Percentiles rank a stretch among this genome's conserved stretches.
phyloP scores from a whole-genome alignment of 176 grass and related monocot species.

The Hyparrhenia diplandra region DNA sequence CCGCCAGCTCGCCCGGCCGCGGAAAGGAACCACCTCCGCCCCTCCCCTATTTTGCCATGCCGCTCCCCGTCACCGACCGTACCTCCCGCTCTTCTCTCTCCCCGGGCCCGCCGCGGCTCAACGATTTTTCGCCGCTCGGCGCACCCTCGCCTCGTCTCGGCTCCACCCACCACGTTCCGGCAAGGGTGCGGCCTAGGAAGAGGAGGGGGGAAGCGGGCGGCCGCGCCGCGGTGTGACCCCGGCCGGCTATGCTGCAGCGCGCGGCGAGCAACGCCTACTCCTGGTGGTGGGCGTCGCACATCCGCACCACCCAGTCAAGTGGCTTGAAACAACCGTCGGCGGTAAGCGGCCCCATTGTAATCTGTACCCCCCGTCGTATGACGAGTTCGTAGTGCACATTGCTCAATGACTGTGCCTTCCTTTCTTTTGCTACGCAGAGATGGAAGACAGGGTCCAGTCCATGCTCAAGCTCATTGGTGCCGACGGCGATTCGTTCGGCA shows the following conservation, averaged over 20 bases:
- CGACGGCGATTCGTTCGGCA: conserved; percentile 75
- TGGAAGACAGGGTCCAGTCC: conserved; percentile 71
- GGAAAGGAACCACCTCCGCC: neutral
- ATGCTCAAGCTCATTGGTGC: conserved; percentile 91
- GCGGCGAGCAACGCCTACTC: conserved; percentile 89
- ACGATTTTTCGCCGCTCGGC: neutral
- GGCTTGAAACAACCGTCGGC: conserved; percentile 67
- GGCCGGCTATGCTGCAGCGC: conserved; percentile 70
- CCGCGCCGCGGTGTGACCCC: conserved; percentile 13
- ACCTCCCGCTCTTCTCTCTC: neutral
- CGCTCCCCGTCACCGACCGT: conserved; percentile 22
- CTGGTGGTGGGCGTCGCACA: conserved; percentile 89
- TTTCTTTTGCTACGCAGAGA: conserved; percentile 43
- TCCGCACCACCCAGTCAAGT: conserved; percentile 75
- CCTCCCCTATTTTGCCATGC: conserved; percentile 42
- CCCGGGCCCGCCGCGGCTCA: neutral
- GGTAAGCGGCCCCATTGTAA: conserved; percentile 22
- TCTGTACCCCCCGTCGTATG: neutral
- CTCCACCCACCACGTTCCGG: neutral
- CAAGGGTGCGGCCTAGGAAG: neutral
- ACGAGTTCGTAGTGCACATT: neutral
- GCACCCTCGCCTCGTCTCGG: neutral
- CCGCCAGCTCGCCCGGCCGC: neutral
- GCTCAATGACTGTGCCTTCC: neutral
- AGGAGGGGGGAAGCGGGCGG: neutral